Conservation (phyloP, 208 protist species). For the Trichomonas vaginalis region DNA sequence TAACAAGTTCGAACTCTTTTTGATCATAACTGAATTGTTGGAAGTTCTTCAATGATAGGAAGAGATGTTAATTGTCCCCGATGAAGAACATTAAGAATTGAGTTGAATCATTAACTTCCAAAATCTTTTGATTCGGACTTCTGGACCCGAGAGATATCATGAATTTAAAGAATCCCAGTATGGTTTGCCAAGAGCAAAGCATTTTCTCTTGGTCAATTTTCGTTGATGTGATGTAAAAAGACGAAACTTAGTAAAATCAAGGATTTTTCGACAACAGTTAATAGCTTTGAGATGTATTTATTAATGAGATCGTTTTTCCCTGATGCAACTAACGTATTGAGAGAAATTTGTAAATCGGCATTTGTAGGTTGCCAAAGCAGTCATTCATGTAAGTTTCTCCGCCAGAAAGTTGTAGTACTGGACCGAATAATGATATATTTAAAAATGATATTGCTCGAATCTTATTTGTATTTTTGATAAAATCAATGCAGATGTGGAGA, state of each 20-base stretch:
- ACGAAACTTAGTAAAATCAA: background rate
- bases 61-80: background rate
- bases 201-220: background rate
- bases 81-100: background rate
- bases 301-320: no score
- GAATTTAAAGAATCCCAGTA: background rate
- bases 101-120: background rate
- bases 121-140: background rate
- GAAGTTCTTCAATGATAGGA: background rate
- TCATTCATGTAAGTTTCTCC: background rate
- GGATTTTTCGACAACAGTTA: background rate
- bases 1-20: background rate
- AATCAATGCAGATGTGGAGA: background rate
- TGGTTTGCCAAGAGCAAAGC: background rate
- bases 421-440: background rate
- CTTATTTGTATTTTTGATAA: background rate
- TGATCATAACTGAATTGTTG: background rate
- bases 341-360: background rate
- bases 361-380: background rate
- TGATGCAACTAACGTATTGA: background rate
- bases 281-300: background rate
- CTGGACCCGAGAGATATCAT: background rate
- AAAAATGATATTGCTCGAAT: background rate
- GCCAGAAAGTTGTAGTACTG: background rate
- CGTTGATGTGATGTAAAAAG: background rate